Conservation (phyloP, 148 eudicot genomes). For the Camellia japonica region DNA sequence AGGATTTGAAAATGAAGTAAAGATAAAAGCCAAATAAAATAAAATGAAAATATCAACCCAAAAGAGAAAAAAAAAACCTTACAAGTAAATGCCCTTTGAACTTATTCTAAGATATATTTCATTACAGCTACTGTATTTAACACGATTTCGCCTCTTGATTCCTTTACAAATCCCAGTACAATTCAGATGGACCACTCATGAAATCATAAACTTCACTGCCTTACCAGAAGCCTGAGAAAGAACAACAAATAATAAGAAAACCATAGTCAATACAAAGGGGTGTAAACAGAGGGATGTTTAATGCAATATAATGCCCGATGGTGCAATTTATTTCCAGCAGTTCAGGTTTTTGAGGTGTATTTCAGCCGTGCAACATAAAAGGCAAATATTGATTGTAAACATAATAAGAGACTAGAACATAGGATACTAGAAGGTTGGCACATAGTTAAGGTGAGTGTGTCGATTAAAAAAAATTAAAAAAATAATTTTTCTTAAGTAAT, state of each 20-base stretch:
- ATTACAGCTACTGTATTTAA: background rate
- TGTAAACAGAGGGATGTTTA: background rate
- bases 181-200: slow-evolving; percentile 2
- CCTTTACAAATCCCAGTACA: background rate
- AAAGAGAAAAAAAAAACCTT: too few relatives aligned
- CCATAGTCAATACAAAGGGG: background rate
- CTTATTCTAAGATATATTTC: background rate
- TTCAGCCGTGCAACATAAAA: background rate
- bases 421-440: too few relatives aligned
- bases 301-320: too few relatives aligned
- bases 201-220: slow-evolving; percentile 2
- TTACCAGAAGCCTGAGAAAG: slow-evolving; percentile 24
- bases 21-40: too few relatives aligned
- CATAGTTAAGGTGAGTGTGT: too few relatives aligned
- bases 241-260: background rate
- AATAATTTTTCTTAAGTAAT: too few relatives aligned
- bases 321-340: background rate
- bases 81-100: too few relatives aligned
- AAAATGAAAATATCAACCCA: too few relatives aligned
- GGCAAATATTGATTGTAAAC: background rate
- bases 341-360: background rate
- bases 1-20: too few relatives aligned
- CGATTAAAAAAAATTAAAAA: too few relatives aligned
- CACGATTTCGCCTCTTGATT: background rate
- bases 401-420: background rate